A percentile compares a stretch with the other conserved stretches of the same genome.
These are phyloP conservation scores for Teunomyces stri DNA, from an alignment of 805 yeast species.

Conservation along the genomic window DNA sequence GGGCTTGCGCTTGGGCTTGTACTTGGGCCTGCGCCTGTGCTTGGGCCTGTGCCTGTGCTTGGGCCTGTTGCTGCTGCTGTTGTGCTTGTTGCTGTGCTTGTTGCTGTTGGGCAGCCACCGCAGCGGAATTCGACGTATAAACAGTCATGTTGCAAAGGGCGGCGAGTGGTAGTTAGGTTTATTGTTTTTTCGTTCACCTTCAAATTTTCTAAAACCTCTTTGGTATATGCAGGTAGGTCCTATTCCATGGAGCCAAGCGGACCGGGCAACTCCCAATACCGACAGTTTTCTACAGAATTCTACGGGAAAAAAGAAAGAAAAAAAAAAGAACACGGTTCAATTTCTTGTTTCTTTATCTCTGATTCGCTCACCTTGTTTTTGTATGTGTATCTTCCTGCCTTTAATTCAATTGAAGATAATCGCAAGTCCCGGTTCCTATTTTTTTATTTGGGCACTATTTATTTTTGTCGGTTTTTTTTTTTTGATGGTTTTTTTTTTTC, in stretches of 20 bases:
- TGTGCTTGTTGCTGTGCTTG: constrained; percentile 26
- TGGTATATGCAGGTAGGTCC: background rate
- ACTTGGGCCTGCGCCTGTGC: constrained; percentile 19
- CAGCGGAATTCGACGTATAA: constrained; percentile 34
- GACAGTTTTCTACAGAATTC: too few relatives aligned
- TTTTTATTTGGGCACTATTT: background rate
- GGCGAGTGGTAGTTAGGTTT: background rate
- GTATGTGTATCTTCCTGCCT: too few relatives aligned
- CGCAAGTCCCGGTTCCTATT: too few relatives aligned
- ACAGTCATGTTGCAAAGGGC: constrained; percentile 25
- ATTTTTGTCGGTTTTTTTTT: background rate
- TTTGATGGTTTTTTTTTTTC: background rate
- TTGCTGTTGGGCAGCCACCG: constrained; percentile 25
- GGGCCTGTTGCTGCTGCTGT: constrained; percentile 17
- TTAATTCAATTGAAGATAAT: background rate
- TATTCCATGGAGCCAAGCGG: too few relatives aligned
- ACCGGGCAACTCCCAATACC: background rate
- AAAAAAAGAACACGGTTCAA: too few relatives aligned
- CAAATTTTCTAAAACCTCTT: background rate
- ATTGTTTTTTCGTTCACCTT: background rate
- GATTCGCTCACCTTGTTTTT: too few relatives aligned
- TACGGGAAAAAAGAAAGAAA: too few relatives aligned
- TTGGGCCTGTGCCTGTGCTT: constrained; percentile 5
- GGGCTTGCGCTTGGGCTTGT: constrained; percentile 18
- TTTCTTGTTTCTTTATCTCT: too few relatives aligned